phyloP scores from a whole-genome alignment of 371 early-diverging fungal species.

The Mortierella sp. region DNA sequence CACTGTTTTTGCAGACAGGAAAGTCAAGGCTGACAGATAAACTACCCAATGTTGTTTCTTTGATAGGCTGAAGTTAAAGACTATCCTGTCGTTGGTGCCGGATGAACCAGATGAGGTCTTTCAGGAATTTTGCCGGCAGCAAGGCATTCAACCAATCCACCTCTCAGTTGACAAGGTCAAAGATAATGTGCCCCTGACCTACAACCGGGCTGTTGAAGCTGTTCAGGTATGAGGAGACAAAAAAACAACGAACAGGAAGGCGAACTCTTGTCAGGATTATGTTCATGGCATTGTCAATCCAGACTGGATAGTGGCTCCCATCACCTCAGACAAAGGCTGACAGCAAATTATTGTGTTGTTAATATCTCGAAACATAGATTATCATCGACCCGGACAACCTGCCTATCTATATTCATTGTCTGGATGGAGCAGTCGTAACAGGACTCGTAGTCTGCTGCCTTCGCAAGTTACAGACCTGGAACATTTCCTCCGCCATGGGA shows the following conservation, averaged over 20 bases:
- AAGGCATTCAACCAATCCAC: conserved; percentile 79
- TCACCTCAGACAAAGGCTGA: neutral
- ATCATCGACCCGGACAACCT: conserved; percentile 82
- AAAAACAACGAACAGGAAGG: neutral
- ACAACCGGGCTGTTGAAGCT: conserved; percentile 81
- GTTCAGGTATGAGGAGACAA: conserved; percentile 66
- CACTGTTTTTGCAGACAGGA: neutral
- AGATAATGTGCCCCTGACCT: conserved; percentile 90
- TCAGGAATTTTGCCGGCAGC: conserved; percentile 73
- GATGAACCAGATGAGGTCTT: conserved; percentile 75
- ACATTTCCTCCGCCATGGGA: conserved; percentile 75
- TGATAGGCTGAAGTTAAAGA: conserved; percentile 78
- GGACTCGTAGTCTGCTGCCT: conserved; percentile 89
- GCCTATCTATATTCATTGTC: conserved; percentile 92
- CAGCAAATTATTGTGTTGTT: neutral
- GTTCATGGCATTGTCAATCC: neutral
- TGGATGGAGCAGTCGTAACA: conserved; percentile 93
- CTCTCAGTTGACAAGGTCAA: conserved; percentile 89
- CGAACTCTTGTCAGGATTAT: neutral
- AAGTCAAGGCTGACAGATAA: neutral
- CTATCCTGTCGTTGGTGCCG: conserved; percentile 91
- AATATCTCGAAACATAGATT: conserved; percentile 59
- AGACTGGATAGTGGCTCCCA: too few relatives aligned
- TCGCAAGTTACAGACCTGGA: conserved; percentile 94
- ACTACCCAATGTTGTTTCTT: neutral